Percentiles rank a stretch among this genome's conserved stretches.
Conservation (phyloP, 768 basidiomycete genomes). For the Suillus cothurnatus region DNA sequence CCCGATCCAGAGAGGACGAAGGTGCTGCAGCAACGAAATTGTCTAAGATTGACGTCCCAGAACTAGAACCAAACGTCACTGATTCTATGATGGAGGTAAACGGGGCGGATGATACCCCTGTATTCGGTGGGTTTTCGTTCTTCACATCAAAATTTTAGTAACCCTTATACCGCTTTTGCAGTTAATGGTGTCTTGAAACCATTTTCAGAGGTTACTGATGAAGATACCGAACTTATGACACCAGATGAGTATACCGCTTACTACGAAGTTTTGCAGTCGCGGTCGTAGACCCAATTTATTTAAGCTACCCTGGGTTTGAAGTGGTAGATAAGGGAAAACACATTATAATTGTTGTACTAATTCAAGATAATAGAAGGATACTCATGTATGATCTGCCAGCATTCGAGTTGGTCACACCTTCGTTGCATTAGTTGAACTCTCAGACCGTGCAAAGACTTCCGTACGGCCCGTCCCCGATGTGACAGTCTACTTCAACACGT, state of each 20-base stretch:
- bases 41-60: conserved; percentile 44
- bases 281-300: conserved; percentile 21
- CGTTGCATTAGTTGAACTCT: too few species aligned
- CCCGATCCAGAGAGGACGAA: conserved; percentile 65
- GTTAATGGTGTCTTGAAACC: conserved; percentile 77
- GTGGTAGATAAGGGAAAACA: neutral
- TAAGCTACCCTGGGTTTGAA: neutral
- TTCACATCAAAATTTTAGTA: neutral
- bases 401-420: neutral
- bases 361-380: neutral
- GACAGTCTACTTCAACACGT: neutral
- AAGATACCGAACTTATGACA: conserved; percentile 91
- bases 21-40: conserved; percentile 42
- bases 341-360: conserved; percentile 1
- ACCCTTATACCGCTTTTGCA: conserved; percentile 28
- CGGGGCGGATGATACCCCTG: conserved; percentile 52
- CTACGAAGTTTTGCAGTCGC: conserved; percentile 68
- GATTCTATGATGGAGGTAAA: conserved; percentile 10
- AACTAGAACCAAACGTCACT: conserved; percentile 22
- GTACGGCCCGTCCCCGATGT: too few species aligned
- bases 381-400: neutral
- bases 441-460: too few species aligned
- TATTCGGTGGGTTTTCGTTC: conserved; percentile 11
- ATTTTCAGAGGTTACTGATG: conserved; percentile 85
- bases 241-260: conserved; percentile 88